A percentile compares a stretch with the other conserved stretches of the same genome.
Conservation (phyloP, 345 rosid genomes). For the Corchorus olitorius region DNA sequence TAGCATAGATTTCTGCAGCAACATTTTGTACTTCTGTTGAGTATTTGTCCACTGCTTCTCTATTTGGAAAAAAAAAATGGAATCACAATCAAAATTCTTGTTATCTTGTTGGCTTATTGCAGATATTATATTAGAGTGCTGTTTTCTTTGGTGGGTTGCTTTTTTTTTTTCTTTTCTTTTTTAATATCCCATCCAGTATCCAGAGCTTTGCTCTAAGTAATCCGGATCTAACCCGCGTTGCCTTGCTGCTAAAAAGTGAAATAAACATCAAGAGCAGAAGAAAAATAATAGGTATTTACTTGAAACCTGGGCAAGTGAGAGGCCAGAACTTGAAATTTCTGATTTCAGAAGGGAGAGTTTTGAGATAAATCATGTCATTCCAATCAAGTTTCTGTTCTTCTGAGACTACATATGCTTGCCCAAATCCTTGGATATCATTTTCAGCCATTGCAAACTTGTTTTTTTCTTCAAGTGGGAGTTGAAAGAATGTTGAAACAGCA, state of each 20-base stretch:
- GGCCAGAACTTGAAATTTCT: conserved; percentile 31
- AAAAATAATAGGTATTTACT: not conserved
- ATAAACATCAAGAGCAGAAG: no score
- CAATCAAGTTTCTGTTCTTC: conserved; percentile 36
- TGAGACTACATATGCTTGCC: conserved; percentile 32
- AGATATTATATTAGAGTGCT: no score
- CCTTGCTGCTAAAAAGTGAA: no score
- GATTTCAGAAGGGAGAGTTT: conserved; percentile 17
- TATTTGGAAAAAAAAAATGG: not conserved
- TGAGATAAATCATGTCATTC: conserved; percentile 25
- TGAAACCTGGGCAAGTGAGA: not conserved
- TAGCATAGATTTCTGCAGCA: not conserved
- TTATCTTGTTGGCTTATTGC: no score
- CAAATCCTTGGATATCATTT: conserved; percentile 20
- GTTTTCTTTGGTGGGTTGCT: no score
- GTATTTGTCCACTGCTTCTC: not conserved
- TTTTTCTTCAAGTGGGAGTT: not conserved
- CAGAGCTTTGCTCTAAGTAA: no score
- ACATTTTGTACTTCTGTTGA: not conserved
- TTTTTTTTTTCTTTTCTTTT: no score
- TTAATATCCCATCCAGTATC: no score
- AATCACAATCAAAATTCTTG: no score
- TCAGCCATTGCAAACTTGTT: not conserved
- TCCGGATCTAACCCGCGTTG: no score
- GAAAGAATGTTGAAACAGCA: conserved; percentile 24